Evolutionary conservation across 257 asterid species (phyloP).

Genomic region (Solanum sejunctum): DNA sequence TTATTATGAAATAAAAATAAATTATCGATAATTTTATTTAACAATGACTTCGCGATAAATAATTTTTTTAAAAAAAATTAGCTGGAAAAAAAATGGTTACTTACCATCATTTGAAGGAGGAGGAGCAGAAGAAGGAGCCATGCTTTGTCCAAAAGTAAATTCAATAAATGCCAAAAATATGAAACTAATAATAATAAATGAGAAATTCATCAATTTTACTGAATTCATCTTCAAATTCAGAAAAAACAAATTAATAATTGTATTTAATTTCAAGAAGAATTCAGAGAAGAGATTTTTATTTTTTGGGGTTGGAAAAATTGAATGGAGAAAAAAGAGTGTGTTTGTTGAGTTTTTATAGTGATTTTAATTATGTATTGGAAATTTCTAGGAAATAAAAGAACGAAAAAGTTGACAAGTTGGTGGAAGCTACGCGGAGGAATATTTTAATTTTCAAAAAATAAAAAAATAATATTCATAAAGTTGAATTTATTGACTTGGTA

Average conservation of each 20-base stretch:
- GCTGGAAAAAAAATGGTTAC: background rate
- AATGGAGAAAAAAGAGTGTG: background rate
- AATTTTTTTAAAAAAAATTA: too few species aligned
- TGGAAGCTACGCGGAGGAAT: background rate
- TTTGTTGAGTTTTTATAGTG: background rate
- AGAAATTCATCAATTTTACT: background rate
- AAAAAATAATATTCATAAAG: background rate
- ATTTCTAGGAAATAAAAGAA: background rate
- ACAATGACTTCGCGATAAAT: background rate
- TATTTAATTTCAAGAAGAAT: background rate
- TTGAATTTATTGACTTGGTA: background rate
- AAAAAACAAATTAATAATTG: background rate
- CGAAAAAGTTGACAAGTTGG: background rate
- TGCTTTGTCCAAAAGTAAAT: constrained; percentile 1
- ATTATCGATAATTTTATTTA: too few species aligned
- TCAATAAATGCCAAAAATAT: background rate
- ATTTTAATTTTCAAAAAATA: background rate
- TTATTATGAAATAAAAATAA: too few species aligned
- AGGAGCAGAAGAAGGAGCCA: constrained; percentile 12
- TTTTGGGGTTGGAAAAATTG: background rate
- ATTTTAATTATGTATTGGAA: background rate
- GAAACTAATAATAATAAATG: background rate
- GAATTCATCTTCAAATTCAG: constrained; percentile 2
- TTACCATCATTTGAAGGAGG: constrained; percentile 8
- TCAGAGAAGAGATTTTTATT: background rate